Base-by-base conservation (phyloP, 2,329 filamentous ascomycete species). In the Neobulgaria alba region DNA sequence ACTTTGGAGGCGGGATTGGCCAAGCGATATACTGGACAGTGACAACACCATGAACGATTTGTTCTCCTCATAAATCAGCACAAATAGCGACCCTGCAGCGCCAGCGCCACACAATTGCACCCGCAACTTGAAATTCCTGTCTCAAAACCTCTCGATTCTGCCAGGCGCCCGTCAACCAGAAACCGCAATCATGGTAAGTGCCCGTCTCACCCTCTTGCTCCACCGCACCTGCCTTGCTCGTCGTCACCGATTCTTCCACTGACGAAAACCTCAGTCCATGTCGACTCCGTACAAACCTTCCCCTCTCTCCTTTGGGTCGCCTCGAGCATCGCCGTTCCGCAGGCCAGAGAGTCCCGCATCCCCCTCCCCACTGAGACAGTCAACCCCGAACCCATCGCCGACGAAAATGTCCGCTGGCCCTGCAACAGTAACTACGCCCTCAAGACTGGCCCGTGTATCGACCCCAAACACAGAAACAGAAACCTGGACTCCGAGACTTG, bases 231-330 rank as follows among this genome's bases (percentile, higher is more conserved):
- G 47, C 47, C 48, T 38, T 36, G n/a, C n/a, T n/a, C n/a, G n/a
- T n/a, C n/a, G n/a, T n/a, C n/a, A n/a, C n/a, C 37, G 38, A 36
- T 37, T 43, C 36, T 42, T 29, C 23, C 21, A 34, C 29, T 30
- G 21, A 38, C 30, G 16, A n/a, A 15, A 33, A 12, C 15, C n/a
- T n/a, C 39, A 49, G 48, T 47, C 41, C 34, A 57, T 56, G 51
- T 45, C 53, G 38, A 59, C 68, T 36, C 66, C 74, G 42, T 85
- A 82, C 63, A 85, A 84, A 61, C 79, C 80, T 10, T 85, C 81
- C 17, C 79, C 79, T 40, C 65, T 85, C 46, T 80, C 80, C 45
- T 85, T 82, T 63, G 79, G 79, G 50, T 81, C 82, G 52, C 77
- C 82, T 52, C 77, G 84, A 59, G 73, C 66, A 56, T 82, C 77